Evolutionary conservation across 352 stramenopile species (phyloP).

Genomic region (Phytophthora aleatoria): DNA sequence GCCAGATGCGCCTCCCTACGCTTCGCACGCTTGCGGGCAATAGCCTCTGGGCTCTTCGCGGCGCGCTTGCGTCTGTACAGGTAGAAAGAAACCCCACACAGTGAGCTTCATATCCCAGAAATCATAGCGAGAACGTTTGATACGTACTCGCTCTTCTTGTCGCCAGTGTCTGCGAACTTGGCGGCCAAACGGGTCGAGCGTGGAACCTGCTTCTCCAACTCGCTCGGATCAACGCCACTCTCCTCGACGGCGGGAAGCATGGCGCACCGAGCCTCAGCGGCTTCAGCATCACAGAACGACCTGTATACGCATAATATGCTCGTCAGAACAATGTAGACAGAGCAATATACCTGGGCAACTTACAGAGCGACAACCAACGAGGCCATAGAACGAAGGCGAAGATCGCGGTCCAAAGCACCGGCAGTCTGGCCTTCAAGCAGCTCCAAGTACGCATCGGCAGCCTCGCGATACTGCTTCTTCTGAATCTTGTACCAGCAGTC

Average conservation of each 20-base stretch:
- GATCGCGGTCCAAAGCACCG: constrained; percentile 62
- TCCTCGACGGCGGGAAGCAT: constrained; percentile 68
- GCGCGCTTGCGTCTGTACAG: constrained; percentile 62
- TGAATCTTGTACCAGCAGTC: constrained; percentile 83
- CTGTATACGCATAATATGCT: constrained; percentile 27
- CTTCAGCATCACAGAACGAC: constrained; percentile 76
- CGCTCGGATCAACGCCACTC: constrained; percentile 58
- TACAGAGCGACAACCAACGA: constrained; percentile 80
- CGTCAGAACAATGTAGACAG: constrained; percentile 19
- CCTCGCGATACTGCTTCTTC: constrained; percentile 74
- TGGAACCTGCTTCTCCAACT: constrained; percentile 66
- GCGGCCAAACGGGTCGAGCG: constrained; percentile 65
- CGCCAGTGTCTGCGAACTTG: constrained; percentile 58
- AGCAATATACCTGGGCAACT: constrained; percentile 19
- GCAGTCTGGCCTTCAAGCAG: constrained; percentile 71
- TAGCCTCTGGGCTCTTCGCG: constrained; percentile 72
- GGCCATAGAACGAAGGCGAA: constrained; percentile 76
- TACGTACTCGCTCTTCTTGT: constrained; percentile 86
- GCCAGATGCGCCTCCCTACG: constrained; percentile 63
- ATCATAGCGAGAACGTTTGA: not conserved
- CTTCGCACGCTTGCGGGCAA: constrained; percentile 79
- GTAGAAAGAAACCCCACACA: constrained; percentile 1
- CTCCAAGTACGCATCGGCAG: constrained; percentile 66
- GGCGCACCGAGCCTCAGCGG: constrained; percentile 60
- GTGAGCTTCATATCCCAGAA: constrained; percentile 9